Evolutionary conservation across 345 rosid genomes (phyloP).

Genomic region (Raphanus sativus): DNA sequence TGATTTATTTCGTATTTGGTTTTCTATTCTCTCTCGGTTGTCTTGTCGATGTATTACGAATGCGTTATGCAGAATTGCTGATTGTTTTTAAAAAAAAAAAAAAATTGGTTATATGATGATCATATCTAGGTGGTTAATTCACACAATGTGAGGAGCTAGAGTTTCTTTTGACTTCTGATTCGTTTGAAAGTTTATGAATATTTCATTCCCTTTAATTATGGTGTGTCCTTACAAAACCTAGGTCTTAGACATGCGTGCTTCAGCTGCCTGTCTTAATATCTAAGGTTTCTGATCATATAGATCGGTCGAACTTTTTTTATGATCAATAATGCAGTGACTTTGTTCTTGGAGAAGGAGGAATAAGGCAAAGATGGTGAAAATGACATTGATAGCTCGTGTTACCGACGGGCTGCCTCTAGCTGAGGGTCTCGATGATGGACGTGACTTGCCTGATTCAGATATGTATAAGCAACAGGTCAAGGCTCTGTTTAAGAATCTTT

Average conservation of each 20-base stretch:
- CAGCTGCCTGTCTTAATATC: no score
- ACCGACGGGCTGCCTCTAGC: conserved; percentile 96
- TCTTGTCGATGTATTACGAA: background rate
- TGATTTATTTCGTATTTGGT: background rate
- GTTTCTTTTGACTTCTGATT: no score
- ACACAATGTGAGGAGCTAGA: background rate
- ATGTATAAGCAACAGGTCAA: conserved; percentile 96
- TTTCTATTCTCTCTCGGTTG: background rate
- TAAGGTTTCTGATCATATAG: no score
- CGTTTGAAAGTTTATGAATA: no score
- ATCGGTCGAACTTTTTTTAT: background rate
- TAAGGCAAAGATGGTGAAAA: conserved; percentile 82
- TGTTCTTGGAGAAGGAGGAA: conserved; percentile 41
- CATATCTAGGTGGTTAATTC: background rate
- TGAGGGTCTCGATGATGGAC: conserved; percentile 96
- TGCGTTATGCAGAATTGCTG: background rate
- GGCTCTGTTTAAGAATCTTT: conserved; percentile 92
- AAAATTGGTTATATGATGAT: conserved; percentile 4
- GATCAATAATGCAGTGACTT: conserved; percentile 37
- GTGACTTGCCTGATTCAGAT: conserved; percentile 80
- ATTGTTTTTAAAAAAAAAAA: background rate
- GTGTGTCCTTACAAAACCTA: no score
- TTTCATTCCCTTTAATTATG: no score
- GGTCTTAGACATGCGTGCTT: no score
- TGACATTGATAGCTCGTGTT: conserved; percentile 98